These are phyloP conservation scores for Eucalyptus fibrosa DNA, from an alignment of 345 rosid genomes.

Conservation along the genomic window DNA sequence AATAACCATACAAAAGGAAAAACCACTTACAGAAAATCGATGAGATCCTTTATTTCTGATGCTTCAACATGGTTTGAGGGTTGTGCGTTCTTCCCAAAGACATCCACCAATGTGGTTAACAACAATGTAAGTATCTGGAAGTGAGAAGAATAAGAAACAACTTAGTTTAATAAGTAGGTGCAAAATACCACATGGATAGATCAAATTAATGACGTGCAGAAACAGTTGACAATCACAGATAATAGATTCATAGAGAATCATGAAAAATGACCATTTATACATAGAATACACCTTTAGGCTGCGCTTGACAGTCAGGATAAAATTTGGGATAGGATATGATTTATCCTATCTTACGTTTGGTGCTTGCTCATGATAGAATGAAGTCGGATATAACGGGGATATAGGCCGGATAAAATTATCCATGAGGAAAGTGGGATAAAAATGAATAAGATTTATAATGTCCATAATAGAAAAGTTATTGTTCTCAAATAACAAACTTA, in stretches of 20 bases:
- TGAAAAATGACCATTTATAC: neutral
- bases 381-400: no score
- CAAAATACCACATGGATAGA: neutral
- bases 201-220: neutral
- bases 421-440: no score
- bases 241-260: neutral
- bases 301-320: no score
- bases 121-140: slow-evolving; percentile 63
- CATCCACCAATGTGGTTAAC: slow-evolving; percentile 55
- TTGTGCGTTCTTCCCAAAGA: slow-evolving; percentile 66
- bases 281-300: neutral
- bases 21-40: slow-evolving; percentile 73
- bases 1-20: neutral
- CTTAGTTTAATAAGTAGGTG: neutral
- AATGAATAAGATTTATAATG: no score
- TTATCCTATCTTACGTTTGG: no score
- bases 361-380: no score
- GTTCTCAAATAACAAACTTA: no score
- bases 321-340: no score
- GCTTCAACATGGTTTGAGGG: slow-evolving; percentile 51
- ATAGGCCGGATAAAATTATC: no score
- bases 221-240: neutral
- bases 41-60: slow-evolving; percentile 72
- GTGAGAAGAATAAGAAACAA: neutral
- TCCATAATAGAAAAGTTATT: no score